Conservation (phyloP, 495 filamentous ascomycete genomes). For the Talaromyces ruber region DNA sequence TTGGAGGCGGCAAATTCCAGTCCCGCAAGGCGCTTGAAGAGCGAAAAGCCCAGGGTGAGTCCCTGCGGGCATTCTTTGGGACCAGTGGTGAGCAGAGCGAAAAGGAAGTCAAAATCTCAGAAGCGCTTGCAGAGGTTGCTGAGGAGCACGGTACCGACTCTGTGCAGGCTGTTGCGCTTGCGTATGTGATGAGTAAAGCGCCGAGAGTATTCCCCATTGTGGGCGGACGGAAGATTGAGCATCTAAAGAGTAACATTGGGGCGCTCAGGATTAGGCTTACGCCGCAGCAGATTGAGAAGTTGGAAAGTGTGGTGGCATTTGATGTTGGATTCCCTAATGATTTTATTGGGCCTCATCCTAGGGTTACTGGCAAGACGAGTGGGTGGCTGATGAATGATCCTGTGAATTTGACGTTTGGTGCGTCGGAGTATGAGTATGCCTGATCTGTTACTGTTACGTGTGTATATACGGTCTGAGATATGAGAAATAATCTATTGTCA, state of each 20-base stretch:
- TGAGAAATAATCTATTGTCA: neutral
- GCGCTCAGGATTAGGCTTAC: slow-evolving; percentile 46
- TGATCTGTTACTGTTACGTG: neutral
- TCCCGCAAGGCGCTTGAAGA: slow-evolving; percentile 21
- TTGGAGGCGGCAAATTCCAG: slow-evolving; percentile 48
- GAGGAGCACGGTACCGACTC: slow-evolving; percentile 33
- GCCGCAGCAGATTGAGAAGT: slow-evolving; percentile 45
- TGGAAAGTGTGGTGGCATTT: slow-evolving; percentile 42
- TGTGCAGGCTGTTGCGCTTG: slow-evolving; percentile 55
- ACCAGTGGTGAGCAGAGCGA: slow-evolving; percentile 19
- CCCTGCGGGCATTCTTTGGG: slow-evolving; percentile 14
- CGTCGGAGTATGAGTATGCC: slow-evolving; percentile 2
- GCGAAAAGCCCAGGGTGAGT: slow-evolving; percentile 22
- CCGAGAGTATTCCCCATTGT: slow-evolving; percentile 73
- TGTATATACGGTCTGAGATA: neutral
- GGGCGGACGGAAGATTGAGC: slow-evolving; percentile 56
- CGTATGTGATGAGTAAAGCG: slow-evolving; percentile 66
- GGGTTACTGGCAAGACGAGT: slow-evolving; percentile 22
- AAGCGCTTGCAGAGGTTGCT: slow-evolving; percentile 43
- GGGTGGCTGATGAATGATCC: slow-evolving; percentile 20
- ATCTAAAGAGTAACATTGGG: slow-evolving; percentile 56
- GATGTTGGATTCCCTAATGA: slow-evolving; percentile 45
- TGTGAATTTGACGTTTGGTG: neutral
- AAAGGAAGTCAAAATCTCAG: slow-evolving; percentile 31
- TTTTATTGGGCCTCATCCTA: slow-evolving; percentile 28